Evolutionary conservation across 176 grass and related monocot species (phyloP).

Genomic region (Calamus simplicifolius): DNA sequence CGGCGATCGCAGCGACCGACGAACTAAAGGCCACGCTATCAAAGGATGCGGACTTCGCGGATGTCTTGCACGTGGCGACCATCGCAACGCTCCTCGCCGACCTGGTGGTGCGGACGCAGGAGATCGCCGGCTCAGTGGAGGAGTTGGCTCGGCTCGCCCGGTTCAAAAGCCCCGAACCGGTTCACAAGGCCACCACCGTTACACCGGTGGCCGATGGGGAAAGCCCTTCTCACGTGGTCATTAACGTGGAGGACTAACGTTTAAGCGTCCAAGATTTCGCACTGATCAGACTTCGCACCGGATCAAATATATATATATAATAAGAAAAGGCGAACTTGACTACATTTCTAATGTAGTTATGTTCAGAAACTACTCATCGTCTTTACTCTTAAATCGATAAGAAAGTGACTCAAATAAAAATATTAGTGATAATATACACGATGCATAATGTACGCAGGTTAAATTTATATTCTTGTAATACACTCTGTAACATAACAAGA

Average conservation of each 20-base stretch:
- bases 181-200: slow-evolving; percentile 18
- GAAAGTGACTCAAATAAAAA: too few relatives aligned
- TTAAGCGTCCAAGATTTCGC: background rate
- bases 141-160: slow-evolving; percentile 45
- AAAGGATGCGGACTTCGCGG: slow-evolving; percentile 25
- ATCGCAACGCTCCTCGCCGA: slow-evolving; percentile 61
- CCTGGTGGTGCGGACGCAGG: slow-evolving; percentile 31
- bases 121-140: slow-evolving; percentile 41
- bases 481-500: too few relatives aligned
- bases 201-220: slow-evolving; percentile 14
- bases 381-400: too few relatives aligned
- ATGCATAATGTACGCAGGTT: too few relatives aligned
- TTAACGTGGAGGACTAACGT: slow-evolving; percentile 30
- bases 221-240: slow-evolving; percentile 7
- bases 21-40: slow-evolving; percentile 22
- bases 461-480: too few relatives aligned
- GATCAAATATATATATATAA: background rate
- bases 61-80: slow-evolving; percentile 51
- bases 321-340: too few relatives aligned
- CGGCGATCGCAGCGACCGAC: slow-evolving; percentile 24
- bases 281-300: background rate
- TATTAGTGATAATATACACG: too few relatives aligned
- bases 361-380: too few relatives aligned
- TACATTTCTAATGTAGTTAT: too few relatives aligned
- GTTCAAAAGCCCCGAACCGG: slow-evolving; percentile 41